Evolutionary conservation across 345 rosid genomes (phyloP), one percentile per base, ranked within the genome.

Genomic region (Durio zibethinus): DNA sequence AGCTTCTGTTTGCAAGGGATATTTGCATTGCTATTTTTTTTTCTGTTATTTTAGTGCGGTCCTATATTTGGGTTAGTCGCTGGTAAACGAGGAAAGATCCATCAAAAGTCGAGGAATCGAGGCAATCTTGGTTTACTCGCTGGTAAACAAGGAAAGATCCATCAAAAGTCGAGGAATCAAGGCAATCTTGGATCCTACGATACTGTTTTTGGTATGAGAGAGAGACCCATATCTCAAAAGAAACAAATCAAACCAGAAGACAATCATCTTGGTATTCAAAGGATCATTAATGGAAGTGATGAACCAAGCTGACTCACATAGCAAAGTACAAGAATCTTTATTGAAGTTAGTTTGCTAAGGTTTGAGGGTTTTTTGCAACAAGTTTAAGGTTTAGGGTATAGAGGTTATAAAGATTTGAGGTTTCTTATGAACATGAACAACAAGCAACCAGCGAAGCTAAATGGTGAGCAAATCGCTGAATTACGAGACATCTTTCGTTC

Each of bases 401-500:
- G 16, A 59, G 45, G 9, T 15, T 20, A 7, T 35, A 31, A 16
- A 53, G 47, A 12, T 52, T 52, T 20, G 38, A 20, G 8, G 20
- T 12, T 69, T n/a, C n/a, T 12, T 47, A 74, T 66, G 48, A 87
- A 72, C 56, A 90, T 89, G 91, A 88, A 86, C 82, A 78, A 80
- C 80, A 86, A 84, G 78, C 81, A 84, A 63, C 82, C 84, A 29
- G 85, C 71, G 82, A 84, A 89, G 84, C 84, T 90, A 61, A 91
- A 91, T 70, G 97, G 90, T 5, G 96, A 86, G 25, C 98, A 95
- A 76, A 86, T 93, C 68, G 79, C 90, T 6, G 94, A 95, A 74
- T 87, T 95, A 10, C 92, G 91, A 3, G 91, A 93, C 68, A 90
- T 92, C 57, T 95, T 95, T 83, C 87, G 97, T n/a, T 88, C 97